These are phyloP conservation scores for Lipomyces spencermartinsiae DNA, from an alignment of 805 yeast genomes.

Conservation along the genomic window DNA sequence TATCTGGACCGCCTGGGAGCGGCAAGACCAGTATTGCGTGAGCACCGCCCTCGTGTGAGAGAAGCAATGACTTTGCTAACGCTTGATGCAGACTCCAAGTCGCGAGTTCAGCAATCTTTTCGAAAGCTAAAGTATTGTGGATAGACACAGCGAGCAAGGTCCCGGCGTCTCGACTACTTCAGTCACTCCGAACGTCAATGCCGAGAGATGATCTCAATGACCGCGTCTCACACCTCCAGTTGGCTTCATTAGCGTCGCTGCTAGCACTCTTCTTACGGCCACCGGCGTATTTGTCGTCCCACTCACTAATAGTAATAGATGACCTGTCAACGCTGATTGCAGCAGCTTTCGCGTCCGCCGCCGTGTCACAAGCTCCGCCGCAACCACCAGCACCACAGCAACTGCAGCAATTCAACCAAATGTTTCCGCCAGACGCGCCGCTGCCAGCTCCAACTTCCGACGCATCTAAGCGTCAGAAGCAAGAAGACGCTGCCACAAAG, in stretches of 20 bases:
- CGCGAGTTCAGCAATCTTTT: conserved; percentile 18
- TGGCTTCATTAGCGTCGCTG: conserved; percentile 22
- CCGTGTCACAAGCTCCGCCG: background rate
- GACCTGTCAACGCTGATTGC: conserved; percentile 24
- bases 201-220: conserved; percentile 6
- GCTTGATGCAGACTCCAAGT: conserved; percentile 20
- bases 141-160: conserved; percentile 27
- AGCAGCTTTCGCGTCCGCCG: conserved; percentile 19
- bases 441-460: background rate
- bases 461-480: background rate
- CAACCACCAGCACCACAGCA: conserved; percentile 8
- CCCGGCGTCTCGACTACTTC: conserved; percentile 14
- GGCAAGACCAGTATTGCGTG: conserved; percentile 36
- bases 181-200: background rate
- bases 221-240: conserved; percentile 18
- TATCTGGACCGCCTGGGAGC: conserved; percentile 36
- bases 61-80: background rate
- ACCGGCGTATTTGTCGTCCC: conserved; percentile 16
- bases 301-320: conserved; percentile 27
- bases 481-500: conserved; percentile 21
- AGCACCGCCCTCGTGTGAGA: background rate
- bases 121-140: conserved; percentile 28
- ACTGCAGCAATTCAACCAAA: background rate
- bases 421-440: background rate
- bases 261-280: conserved; percentile 24